Conservation (phyloP, 257 asterid genomes). For the Ballota nigra region DNA sequence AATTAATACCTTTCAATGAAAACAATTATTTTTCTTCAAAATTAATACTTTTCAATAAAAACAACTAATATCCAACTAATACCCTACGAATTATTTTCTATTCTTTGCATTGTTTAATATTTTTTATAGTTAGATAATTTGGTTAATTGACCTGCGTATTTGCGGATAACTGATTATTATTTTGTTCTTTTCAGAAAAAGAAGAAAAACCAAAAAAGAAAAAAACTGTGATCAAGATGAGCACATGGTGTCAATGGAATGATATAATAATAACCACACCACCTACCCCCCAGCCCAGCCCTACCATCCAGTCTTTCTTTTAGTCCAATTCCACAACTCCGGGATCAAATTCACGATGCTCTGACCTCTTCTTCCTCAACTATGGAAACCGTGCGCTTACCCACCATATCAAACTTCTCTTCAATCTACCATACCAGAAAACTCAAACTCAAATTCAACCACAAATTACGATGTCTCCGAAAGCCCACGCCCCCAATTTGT, state of each 20-base stretch:
- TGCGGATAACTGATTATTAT: no score
- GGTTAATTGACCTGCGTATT: no score
- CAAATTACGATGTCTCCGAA: neutral
- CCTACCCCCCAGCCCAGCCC: neutral
- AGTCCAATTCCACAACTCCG: neutral
- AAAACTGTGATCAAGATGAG: conserved; percentile 5
- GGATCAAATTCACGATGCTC: conserved; percentile 2
- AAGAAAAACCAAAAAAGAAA: no score
- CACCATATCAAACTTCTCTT: conserved; percentile 22
- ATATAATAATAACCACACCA: conserved; percentile 33
- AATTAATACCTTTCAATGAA: no score
- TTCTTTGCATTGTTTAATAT: no score
- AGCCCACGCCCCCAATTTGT: conserved; percentile 19
- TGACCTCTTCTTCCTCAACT: neutral
- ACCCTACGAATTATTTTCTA: no score
- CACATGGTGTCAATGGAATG: conserved; percentile 27
- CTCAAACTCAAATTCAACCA: conserved; percentile 30
- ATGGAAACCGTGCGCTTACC: conserved; percentile 46
- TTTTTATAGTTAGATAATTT: no score
- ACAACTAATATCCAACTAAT: no score
- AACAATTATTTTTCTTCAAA: no score
- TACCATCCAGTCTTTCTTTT: neutral
- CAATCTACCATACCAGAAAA: conserved; percentile 24
- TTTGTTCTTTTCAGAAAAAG: no score
- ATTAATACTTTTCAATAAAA: no score